Percentiles rank a stretch among this genome's conserved stretches.
phyloP scores from a whole-genome alignment of 2,329 filamentous ascomycete genomes.

The Blastomyces percursus region DNA sequence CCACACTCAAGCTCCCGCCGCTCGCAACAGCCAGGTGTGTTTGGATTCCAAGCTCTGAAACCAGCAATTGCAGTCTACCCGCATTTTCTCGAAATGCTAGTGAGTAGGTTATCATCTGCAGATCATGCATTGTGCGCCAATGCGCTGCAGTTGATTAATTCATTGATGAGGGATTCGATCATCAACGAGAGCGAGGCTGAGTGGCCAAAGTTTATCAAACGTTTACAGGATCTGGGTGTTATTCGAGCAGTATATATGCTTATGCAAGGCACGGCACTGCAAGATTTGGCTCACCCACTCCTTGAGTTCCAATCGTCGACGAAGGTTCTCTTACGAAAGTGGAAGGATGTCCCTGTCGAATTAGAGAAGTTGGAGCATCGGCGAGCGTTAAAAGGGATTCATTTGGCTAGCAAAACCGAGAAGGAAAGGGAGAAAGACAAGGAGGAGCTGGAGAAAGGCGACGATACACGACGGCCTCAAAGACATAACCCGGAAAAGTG shows the following conservation, averaged over 20 bases:
- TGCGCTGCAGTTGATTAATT: conserved; percentile 88
- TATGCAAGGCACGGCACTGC: conserved; percentile 87
- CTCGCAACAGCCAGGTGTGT: conserved; percentile 48
- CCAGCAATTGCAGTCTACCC: conserved; percentile 84
- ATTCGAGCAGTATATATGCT: conserved; percentile 85
- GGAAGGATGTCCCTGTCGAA: conserved; percentile 76
- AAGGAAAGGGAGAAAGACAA: conserved; percentile 34
- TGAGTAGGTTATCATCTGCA: conserved; percentile 80
- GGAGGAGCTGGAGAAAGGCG: conserved; percentile 26
- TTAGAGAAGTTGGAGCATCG: conserved; percentile 80
- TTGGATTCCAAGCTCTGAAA: conserved; percentile 84
- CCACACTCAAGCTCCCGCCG: conserved; percentile 50
- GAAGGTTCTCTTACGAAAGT: conserved; percentile 76
- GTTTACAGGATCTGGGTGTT: conserved; percentile 80
- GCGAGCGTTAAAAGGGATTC: conserved; percentile 71
- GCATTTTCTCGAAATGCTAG: conserved; percentile 87
- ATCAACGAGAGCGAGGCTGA: conserved; percentile 66
- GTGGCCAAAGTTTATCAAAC: conserved; percentile 93
- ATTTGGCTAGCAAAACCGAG: conserved; percentile 69
- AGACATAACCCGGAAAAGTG: conserved; percentile 84
- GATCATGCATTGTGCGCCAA: conserved; percentile 95
- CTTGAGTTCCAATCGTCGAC: conserved; percentile 89
- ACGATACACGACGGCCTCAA: conserved; percentile 48
- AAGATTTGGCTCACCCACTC: conserved; percentile 79
- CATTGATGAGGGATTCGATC: conserved; percentile 83